These are phyloP conservation scores for Phaffomyces thermotolerans DNA, from an alignment of 805 yeast genomes.

Conservation along the genomic window DNA sequence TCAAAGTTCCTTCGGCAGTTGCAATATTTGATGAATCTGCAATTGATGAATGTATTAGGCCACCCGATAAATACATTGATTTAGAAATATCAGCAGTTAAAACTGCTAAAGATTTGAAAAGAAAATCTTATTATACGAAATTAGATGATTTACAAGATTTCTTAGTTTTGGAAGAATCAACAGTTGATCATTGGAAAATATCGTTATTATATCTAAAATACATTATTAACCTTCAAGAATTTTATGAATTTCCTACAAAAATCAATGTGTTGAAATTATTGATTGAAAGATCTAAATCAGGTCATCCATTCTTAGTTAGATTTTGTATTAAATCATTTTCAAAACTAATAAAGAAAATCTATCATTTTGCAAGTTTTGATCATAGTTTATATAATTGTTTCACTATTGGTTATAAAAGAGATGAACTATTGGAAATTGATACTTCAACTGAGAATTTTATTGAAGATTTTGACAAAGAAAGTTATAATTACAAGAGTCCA, in stretches of 20 bases:
- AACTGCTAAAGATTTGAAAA: constrained; percentile 56
- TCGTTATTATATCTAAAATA: constrained; percentile 42
- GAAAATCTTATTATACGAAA: constrained; percentile 33
- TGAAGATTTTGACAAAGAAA: constrained; percentile 38
- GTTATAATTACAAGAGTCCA: constrained; percentile 41
- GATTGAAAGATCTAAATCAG: constrained; percentile 41
- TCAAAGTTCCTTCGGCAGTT: constrained; percentile 44
- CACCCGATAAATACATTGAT: constrained; percentile 53
- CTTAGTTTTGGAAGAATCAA: constrained; percentile 22
- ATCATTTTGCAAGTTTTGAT: constrained; percentile 36
- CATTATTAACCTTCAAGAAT: constrained; percentile 45
- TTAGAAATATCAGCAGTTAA: constrained; percentile 52
- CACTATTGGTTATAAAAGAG: constrained; percentile 29
- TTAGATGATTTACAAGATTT: constrained; percentile 36
- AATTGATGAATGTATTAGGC: constrained; percentile 39
- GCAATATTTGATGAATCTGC: constrained; percentile 43
- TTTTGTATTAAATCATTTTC: constrained; percentile 54
- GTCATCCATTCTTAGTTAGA: constrained; percentile 62
- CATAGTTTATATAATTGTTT: constrained; percentile 41
- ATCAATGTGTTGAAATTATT: constrained; percentile 36
- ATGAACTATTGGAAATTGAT: constrained; percentile 35
- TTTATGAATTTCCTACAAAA: constrained; percentile 40
- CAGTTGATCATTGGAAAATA: constrained; percentile 50
- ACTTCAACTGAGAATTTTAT: constrained; percentile 19
- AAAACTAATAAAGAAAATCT: constrained; percentile 40